Evolutionary conservation across 2,329 filamentous ascomycete species (phyloP), one percentile per base, ranked within the genome.

Genomic region (Epichloe brachyelytri): DNA sequence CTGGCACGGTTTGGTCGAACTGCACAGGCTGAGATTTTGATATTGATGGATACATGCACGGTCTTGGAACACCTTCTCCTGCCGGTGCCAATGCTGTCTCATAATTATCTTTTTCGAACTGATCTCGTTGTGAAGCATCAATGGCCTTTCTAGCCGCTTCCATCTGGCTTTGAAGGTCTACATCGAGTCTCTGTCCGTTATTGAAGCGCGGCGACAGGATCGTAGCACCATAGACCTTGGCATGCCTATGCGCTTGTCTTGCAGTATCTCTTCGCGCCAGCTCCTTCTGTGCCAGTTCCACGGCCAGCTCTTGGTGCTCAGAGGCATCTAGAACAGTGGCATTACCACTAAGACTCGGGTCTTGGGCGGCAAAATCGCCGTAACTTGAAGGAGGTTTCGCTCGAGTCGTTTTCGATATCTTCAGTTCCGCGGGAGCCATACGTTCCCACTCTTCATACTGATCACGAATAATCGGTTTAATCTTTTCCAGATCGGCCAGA

Each of bases 391-490:
- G 55, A 12, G 51, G 57, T 6, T 51, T 53, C 49, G 51, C 54
- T 33, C 57, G 43, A 8, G 26, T 3, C 60, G 51, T 51, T 40
- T 60, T 39, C 46, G 54, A 14, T 41, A 44, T 52, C 56, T 65
- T 62, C 14, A 38, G 15, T 57, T 64, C 8, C 68, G 66, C 45
- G 2, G 71, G 68, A 43, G 74, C 69, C 70, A 76, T 70, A 51
- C 78, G 75, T 52, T 75, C 65, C 77, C 86, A 91, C 50, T 77
- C 75, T n/a, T 83, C 75, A 62, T 87, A 82, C 14, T 83, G 77
- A 55, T 75, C 76, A 44, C 85, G 80, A 50, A 98, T 85, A 17
- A 83, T 77, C 0, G 88, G 88, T 61, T 89, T 93, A 51, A 96
- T 74, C 8, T 75, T 69, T 65, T 96, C 90, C 33, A 98, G 73